Conservation (phyloP, 2,329 filamentous ascomycete species). For the Aquanectria penicillioides region DNA sequence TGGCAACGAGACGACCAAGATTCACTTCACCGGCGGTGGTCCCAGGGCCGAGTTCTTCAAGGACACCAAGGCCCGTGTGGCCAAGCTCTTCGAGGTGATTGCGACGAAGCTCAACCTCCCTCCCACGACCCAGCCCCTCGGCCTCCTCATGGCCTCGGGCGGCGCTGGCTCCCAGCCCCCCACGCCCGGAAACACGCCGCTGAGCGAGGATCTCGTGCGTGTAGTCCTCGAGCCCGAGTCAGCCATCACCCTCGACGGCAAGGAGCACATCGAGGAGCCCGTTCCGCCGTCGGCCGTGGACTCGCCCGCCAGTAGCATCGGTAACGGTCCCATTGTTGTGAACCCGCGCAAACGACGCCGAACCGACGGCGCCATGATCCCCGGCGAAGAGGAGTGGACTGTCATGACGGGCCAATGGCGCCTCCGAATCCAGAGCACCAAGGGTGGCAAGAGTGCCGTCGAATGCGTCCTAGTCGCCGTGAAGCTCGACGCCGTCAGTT, state of each 20-base stretch:
- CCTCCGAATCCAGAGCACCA: constrained; percentile 68
- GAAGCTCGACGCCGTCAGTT: constrained; percentile 77
- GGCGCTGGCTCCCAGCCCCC: constrained; percentile 69
- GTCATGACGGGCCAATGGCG: constrained; percentile 78
- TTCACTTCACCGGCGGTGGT: constrained; percentile 57
- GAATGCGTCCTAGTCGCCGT: constrained; percentile 81
- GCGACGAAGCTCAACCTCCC: constrained; percentile 81
- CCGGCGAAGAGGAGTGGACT: constrained; percentile 64
- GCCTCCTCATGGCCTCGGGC: constrained; percentile 74
- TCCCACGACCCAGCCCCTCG: constrained; percentile 66
- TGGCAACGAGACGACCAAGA: constrained; percentile 69
- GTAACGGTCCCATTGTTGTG: constrained; percentile 26
- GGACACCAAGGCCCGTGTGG: constrained; percentile 74
- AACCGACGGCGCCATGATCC: constrained; percentile 45
- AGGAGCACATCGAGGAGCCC: constrained; percentile 50
- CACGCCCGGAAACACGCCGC: constrained; percentile 74
- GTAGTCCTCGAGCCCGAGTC: constrained; percentile 70
- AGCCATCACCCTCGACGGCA: constrained; percentile 68
- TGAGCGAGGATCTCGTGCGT: constrained; percentile 76
- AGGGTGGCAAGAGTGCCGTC: constrained; percentile 62
- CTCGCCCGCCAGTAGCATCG: constrained; percentile 41
- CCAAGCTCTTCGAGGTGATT: constrained; percentile 82
- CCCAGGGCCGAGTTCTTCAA: constrained; percentile 77
- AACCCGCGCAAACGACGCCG: constrained; percentile 59
- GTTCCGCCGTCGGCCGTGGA: constrained; percentile 41